phyloP scores from a whole-genome alignment of 768 basidiomycete species.

The Lactarius deliciosus region DNA sequence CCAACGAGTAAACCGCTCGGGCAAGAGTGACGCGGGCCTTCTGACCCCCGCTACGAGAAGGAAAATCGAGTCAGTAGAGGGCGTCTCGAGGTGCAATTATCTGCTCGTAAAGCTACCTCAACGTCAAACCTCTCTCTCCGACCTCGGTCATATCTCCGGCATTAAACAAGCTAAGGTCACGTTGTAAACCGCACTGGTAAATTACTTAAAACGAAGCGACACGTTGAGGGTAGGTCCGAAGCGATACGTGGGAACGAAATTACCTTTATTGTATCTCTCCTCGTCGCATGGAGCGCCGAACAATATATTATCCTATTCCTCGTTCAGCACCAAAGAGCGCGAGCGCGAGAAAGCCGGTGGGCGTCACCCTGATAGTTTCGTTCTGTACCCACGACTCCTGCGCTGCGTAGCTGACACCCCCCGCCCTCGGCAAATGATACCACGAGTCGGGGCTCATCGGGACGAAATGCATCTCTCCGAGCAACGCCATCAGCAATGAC shows the following conservation, averaged over 20 bases:
- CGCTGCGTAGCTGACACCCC: conserved; percentile 75
- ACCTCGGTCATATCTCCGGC: conserved; percentile 54
- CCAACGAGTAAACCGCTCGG: conserved; percentile 52
- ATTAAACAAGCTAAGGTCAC: conserved; percentile 47
- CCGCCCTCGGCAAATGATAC: conserved; percentile 65
- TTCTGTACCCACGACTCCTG: conserved; percentile 88
- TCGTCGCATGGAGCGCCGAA: conserved; percentile 50
- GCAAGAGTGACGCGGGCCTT: conserved; percentile 60
- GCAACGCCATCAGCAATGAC: conserved; percentile 61
- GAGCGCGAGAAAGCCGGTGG: neutral
- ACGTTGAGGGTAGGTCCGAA: neutral
- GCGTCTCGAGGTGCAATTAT: neutral
- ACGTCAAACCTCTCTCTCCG: conserved; percentile 55
- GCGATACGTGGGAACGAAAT: neutral
- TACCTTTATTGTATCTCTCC: conserved; percentile 44
- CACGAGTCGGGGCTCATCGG: conserved; percentile 53
- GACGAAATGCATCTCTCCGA: conserved; percentile 68
- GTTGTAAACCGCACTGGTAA: conserved; percentile 34
- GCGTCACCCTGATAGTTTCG: conserved; percentile 61
- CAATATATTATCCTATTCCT: conserved; percentile 48
- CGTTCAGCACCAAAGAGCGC: neutral
- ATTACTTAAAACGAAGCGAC: conserved; percentile 11
- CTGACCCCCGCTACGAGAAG: conserved; percentile 47
- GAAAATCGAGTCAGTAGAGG: neutral
- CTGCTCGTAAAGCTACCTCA: conserved; percentile 33